Base-by-base conservation (phyloP, 257 asterid species). In the Nyctanthes arbortristis region DNA sequence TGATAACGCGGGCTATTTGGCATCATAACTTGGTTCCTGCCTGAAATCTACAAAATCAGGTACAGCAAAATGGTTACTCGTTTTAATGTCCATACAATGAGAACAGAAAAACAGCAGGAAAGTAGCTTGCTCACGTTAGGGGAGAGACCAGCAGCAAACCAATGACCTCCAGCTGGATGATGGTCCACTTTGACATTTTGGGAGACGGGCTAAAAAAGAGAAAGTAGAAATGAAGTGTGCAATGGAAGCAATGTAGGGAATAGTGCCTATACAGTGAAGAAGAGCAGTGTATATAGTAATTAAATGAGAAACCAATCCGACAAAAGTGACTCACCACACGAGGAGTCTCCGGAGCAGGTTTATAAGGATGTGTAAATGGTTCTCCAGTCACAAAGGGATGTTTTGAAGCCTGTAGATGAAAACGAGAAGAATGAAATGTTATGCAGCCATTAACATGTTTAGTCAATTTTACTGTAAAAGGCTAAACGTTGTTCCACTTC, bases 361-460 rank as follows among this genome's bases (percentile, higher is more conserved):
- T 77, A 74, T 86, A 94, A 66, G 97, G 99, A 73, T 86, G 73
- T 16, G 82, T 88, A 81, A 88, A 94, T 63, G 97, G 97, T 78
- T 94, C 99, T 74, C 99, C 99, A 2, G 99, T 94, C 82, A 91
- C 88, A 80, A 94, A 94, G 75, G 97, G 99, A 77, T 94, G 99
- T 86, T 83, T 94, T 73, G 90, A 82, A 71, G 99, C 99, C 99
- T 94, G 79, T 75, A 68, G 27, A 74, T n/a, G 60, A 65, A 72
- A 75, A 43, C 70, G 65, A 59, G 12, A 67, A 33, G 57, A 31
- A 64, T 80, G 67, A 79, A 69, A 65, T 71, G 30, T 68, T 61
- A 61, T 39, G 40, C 47, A 35, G 67, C 71, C 70, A 35, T 33
- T 40, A 66, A 52, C 55, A 60, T 55, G 61, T 54, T 45, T 45